A percentile compares a stretch with the other conserved stretches of the same genome.
Evolutionary conservation across 2,329 filamentous ascomycete genomes (phyloP).

Genomic region (Epichloe sylvatica): DNA sequence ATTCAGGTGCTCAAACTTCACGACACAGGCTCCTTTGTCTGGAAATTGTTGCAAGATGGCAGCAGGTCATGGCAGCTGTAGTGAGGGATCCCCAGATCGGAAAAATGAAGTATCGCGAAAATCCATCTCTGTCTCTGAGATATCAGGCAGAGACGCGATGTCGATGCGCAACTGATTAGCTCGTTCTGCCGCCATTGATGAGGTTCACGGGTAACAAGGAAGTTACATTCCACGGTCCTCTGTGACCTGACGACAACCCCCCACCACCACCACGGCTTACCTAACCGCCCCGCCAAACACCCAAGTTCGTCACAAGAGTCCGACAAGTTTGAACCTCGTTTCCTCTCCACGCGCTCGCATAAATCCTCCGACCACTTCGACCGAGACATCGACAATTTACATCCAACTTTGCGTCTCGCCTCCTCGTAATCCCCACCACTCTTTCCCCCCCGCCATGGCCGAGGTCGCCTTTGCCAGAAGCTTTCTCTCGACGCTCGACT

Average conservation of each 20-base stretch:
- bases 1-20: not conserved
- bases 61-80: not conserved
- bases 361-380: too few relatives aligned
- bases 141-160: not conserved
- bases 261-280: too few relatives aligned
- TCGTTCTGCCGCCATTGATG: not conserved
- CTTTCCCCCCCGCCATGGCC: constrained; percentile 39
- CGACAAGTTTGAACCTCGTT: too few relatives aligned
- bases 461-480: constrained; percentile 74
- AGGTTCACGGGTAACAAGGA: not conserved
- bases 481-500: constrained; percentile 70
- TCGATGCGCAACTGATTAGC: not conserved
- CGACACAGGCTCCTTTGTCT: not conserved
- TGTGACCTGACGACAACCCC: too few relatives aligned
- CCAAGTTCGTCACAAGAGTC: too few relatives aligned
- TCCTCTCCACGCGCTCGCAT: too few relatives aligned
- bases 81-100: not conserved
- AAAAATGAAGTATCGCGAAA: not conserved
- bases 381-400: too few relatives aligned
- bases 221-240: not conserved
- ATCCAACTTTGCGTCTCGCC: too few relatives aligned
- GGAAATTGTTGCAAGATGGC: not conserved
- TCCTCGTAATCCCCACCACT: too few relatives aligned
- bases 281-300: too few relatives aligned
- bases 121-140: not conserved